A percentile compares a stretch with the other conserved stretches of the same genome.
Evolutionary conservation across 2,329 filamentous ascomycete genomes (phyloP).

Genomic region (Zymoseptoria crescenta): DNA sequence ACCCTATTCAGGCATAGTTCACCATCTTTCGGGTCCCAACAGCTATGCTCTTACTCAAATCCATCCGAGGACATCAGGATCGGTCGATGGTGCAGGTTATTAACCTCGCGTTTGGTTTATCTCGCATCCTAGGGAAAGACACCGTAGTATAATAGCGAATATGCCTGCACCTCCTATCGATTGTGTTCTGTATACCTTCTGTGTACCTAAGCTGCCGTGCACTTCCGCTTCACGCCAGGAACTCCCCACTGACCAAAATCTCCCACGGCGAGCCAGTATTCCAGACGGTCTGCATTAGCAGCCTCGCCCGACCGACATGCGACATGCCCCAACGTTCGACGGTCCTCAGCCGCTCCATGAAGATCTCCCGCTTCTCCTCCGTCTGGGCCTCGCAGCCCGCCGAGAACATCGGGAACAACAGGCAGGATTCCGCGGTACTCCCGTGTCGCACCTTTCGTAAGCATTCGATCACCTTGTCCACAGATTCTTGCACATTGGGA

Average conservation of each 20-base stretch:
- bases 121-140: too few relatives aligned
- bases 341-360: constrained; percentile 57
- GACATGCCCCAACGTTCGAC: constrained; percentile 70
- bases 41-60: too few relatives aligned
- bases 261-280: constrained; percentile 62
- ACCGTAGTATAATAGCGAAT: too few relatives aligned
- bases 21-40: too few relatives aligned
- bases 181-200: too few relatives aligned
- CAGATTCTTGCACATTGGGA: constrained; percentile 53
- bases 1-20: too few relatives aligned
- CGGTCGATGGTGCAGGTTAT: too few relatives aligned
- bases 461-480: constrained; percentile 55
- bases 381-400: constrained; percentile 67
- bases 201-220: too few relatives aligned
- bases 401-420: constrained; percentile 75
- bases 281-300: constrained; percentile 63
- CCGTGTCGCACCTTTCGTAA: constrained; percentile 56
- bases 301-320: constrained; percentile 56
- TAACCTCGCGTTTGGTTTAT: too few relatives aligned
- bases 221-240: constrained; percentile 49
- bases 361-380: constrained; percentile 47
- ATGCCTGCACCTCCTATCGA: too few relatives aligned
- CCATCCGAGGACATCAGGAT: too few relatives aligned
- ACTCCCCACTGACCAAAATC: constrained; percentile 57
- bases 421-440: constrained; percentile 64